These are phyloP conservation scores for Tephrocybe sp. DNA, from an alignment of 768 basidiomycete species.

Conservation along the genomic window DNA sequence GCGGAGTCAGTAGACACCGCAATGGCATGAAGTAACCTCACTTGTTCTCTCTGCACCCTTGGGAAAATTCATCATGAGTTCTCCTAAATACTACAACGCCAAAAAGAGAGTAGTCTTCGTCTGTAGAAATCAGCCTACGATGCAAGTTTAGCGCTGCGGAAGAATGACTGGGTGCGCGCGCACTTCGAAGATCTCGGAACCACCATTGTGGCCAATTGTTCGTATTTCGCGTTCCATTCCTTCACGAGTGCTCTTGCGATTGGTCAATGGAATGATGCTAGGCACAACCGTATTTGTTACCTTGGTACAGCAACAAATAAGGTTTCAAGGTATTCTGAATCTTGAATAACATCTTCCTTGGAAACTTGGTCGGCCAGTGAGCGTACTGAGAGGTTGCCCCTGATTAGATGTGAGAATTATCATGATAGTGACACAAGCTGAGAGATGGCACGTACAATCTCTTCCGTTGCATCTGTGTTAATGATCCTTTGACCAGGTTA, in stretches of 20 bases:
- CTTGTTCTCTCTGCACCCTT: conserved; percentile 96
- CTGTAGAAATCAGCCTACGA: conserved; percentile 67
- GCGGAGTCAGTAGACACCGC: conserved; percentile 4
- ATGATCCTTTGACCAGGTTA: conserved; percentile 89
- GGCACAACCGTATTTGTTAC: conserved; percentile 42
- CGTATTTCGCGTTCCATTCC: conserved; percentile 89
- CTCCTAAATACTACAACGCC: conserved; percentile 86
- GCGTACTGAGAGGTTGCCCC: conserved; percentile 92
- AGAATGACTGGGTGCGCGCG: conserved; percentile 5
- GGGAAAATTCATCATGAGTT: conserved; percentile 87
- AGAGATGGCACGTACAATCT: conserved; percentile 60
- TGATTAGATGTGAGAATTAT: conserved; percentile 31
- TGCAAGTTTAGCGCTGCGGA: conserved; percentile 5
- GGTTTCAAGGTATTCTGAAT: conserved; percentile 94
- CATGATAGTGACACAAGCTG: too few relatives aligned
- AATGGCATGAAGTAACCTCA: conserved; percentile 29
- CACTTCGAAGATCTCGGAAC: conserved; percentile 91
- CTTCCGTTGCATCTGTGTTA: conserved; percentile 92
- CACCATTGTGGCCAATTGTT: conserved; percentile 83
- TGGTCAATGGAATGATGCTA: conserved; percentile 22
- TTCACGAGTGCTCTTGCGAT: conserved; percentile 65
- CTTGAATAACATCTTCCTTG: conserved; percentile 75
- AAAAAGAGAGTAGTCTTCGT: conserved; percentile 87
- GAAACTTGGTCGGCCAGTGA: conserved; percentile 84
- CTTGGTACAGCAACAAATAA: conserved; percentile 91